phyloP scores from a whole-genome alignment of 2,329 filamentous ascomycete species.

The Sphaerostilbella broomeana region DNA sequence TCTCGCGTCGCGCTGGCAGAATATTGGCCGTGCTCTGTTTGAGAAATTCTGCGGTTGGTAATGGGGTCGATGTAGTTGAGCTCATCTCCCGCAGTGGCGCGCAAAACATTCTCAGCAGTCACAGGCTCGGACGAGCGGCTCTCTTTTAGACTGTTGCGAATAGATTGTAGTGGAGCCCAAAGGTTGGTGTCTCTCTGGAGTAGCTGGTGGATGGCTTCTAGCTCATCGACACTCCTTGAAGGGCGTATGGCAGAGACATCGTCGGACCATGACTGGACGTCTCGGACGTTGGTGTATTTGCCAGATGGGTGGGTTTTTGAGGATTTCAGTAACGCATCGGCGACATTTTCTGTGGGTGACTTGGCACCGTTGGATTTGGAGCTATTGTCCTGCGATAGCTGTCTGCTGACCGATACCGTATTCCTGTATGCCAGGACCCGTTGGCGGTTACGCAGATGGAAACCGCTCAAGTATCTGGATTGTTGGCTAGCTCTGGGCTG shows the following conservation, averaged over 20 bases:
- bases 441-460: conserved; percentile 37
- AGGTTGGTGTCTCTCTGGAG: conserved; percentile 26
- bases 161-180: conserved; percentile 27
- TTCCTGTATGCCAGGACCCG: conserved; percentile 39
- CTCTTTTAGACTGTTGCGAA: conserved; percentile 27
- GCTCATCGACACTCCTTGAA: conserved; percentile 38
- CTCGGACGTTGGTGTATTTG: conserved; percentile 31
- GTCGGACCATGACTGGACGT: conserved; percentile 30
- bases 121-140: conserved; percentile 16
- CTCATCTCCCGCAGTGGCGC: conserved; percentile 19
- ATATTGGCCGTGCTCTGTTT: conserved; percentile 25
- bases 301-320: conserved; percentile 28
- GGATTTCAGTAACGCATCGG: conserved; percentile 30
- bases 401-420: conserved; percentile 38
- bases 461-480: conserved; percentile 38
- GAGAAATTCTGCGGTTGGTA: conserved; percentile 46
- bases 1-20: conserved; percentile 28
- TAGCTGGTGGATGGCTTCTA: conserved; percentile 39
- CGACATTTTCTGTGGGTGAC: conserved; percentile 34
- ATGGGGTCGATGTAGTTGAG: conserved; percentile 46
- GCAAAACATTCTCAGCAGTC: conserved; percentile 19
- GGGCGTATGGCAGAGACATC: conserved; percentile 33
- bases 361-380: conserved; percentile 29
- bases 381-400: conserved; percentile 40
- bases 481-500: conserved; percentile 18